Evolutionary conservation across 768 basidiomycete genomes (phyloP).

Genomic region (Sutorius australiensis): DNA sequence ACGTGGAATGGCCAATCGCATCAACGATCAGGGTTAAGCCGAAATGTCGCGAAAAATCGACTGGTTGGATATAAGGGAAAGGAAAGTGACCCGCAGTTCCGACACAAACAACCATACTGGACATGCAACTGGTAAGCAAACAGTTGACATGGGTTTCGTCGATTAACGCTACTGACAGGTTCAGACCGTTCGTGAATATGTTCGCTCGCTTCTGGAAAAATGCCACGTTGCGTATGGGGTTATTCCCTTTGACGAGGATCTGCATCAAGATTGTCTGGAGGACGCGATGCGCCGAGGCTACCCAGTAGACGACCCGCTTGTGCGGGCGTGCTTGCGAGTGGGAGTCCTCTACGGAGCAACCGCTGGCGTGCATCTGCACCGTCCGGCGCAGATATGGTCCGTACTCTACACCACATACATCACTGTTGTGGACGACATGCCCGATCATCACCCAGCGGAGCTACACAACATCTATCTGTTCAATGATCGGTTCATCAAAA

Average conservation of each 20-base stretch:
- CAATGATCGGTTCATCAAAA: conserved; percentile 30
- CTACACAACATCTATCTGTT: conserved; percentile 30
- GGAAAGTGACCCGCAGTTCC: neutral
- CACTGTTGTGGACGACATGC: conserved; percentile 36
- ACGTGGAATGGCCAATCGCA: neutral
- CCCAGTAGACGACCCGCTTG: conserved; percentile 1
- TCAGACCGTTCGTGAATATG: neutral
- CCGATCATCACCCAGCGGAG: conserved; percentile 20
- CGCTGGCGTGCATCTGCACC: conserved; percentile 16
- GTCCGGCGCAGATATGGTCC: conserved; percentile 6
- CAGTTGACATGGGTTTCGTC: neutral
- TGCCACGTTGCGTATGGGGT: neutral
- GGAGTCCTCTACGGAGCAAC: conserved; percentile 27
- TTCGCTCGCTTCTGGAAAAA: neutral
- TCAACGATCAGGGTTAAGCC: neutral
- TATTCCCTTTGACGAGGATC: conserved; percentile 8
- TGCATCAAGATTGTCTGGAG: conserved; percentile 1
- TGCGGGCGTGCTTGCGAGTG: conserved; percentile 27
- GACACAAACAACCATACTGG: neutral
- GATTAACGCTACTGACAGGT: neutral
- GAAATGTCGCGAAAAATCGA: neutral
- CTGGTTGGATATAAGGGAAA: conserved; percentile 9
- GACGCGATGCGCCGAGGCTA: neutral
- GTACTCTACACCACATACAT: conserved; percentile 31
- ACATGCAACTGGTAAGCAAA: conserved; percentile 10